A percentile compares a stretch with the other conserved stretches of the same genome.
phyloP scores from a whole-genome alignment of 2,329 filamentous ascomycete species.

The Ceratocystis albifundus region DNA sequence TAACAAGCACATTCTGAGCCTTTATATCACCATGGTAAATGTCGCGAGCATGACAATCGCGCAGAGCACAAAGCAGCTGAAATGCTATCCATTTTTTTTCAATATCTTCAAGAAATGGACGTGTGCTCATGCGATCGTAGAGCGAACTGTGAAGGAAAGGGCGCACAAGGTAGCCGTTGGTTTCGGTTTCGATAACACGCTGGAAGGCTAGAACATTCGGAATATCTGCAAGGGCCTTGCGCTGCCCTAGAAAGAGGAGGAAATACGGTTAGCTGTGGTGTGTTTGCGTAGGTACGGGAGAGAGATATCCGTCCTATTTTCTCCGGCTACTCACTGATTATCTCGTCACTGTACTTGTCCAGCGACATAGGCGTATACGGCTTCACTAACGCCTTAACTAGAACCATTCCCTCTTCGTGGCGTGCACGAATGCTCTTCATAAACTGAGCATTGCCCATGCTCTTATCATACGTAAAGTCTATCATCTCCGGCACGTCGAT shows the following conservation, averaged over 20 bases:
- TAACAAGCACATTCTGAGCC: constrained; percentile 91
- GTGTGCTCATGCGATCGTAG: constrained; percentile 91
- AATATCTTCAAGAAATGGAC: constrained; percentile 91
- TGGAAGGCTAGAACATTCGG: constrained; percentile 88
- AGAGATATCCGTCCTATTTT: too few relatives aligned
- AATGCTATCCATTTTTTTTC: constrained; percentile 99
- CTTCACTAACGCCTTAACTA: constrained; percentile 92
- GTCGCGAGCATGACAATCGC: constrained; percentile 80
- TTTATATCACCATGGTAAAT: constrained; percentile 98
- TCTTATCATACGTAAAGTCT: constrained; percentile 84
- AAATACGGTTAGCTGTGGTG: too few relatives aligned
- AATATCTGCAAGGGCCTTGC: constrained; percentile 65
- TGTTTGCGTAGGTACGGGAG: too few relatives aligned
- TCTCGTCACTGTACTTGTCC: constrained; percentile 62
- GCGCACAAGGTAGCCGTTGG: constrained; percentile 81
- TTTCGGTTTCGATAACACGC: constrained; percentile 80
- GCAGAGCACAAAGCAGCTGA: constrained; percentile 80
- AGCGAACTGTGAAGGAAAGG: constrained; percentile 95
- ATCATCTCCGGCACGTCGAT: constrained; percentile 89
- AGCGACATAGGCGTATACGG: constrained; percentile 74
- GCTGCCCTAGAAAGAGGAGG: constrained; percentile 49
- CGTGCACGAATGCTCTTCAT: constrained; percentile 93
- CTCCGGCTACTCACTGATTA: constrained; percentile 49
- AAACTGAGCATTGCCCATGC: constrained; percentile 81
- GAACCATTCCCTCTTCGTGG: constrained; percentile 78